Evolutionary conservation across 2,329 filamentous ascomycete genomes (phyloP).

Genomic region (Eutypa lata): DNA sequence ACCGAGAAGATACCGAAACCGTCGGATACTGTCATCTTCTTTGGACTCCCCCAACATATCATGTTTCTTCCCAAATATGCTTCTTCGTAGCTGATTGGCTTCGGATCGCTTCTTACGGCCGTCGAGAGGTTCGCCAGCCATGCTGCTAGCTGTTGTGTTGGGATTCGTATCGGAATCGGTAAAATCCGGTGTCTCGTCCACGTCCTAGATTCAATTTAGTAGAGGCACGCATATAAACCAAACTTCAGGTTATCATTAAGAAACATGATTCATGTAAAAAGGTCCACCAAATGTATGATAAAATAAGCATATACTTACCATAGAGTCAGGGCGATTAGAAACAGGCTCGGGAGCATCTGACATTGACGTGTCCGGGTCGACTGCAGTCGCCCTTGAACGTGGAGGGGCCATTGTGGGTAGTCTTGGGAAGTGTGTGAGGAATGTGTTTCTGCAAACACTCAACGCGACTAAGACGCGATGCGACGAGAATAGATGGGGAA

Average conservation of each 20-base stretch:
- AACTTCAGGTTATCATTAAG: not conserved
- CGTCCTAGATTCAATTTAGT: conserved; percentile 39
- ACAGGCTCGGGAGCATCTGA: conserved; percentile 52
- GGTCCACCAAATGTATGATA: conserved; percentile 1
- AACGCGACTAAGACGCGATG: conserved; percentile 55
- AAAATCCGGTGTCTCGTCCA: conserved; percentile 65
- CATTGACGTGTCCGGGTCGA: conserved; percentile 62
- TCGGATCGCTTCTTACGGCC: conserved; percentile 84
- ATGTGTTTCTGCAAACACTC: conserved; percentile 36
- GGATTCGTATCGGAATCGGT: conserved; percentile 66
- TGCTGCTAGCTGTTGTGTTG: conserved; percentile 76
- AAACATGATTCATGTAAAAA: not conserved
- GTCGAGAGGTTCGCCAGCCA: conserved; percentile 74
- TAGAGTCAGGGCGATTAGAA: conserved; percentile 39
- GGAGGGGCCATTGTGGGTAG: conserved; percentile 48
- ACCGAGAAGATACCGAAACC: conserved; percentile 92
- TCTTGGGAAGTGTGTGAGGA: conserved; percentile 1
- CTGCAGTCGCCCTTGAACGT: conserved; percentile 49
- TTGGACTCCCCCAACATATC: conserved; percentile 89
- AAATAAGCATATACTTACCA: conserved; percentile 39
- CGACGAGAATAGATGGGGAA: conserved; percentile 1
- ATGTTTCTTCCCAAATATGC: conserved; percentile 92
- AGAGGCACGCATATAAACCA: not conserved
- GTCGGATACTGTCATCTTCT: conserved; percentile 92
- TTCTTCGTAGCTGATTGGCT: conserved; percentile 84